These are phyloP conservation scores for Penicillium atrosanguineum DNA, from an alignment of 495 filamentous ascomycete species.

Conservation along the genomic window DNA sequence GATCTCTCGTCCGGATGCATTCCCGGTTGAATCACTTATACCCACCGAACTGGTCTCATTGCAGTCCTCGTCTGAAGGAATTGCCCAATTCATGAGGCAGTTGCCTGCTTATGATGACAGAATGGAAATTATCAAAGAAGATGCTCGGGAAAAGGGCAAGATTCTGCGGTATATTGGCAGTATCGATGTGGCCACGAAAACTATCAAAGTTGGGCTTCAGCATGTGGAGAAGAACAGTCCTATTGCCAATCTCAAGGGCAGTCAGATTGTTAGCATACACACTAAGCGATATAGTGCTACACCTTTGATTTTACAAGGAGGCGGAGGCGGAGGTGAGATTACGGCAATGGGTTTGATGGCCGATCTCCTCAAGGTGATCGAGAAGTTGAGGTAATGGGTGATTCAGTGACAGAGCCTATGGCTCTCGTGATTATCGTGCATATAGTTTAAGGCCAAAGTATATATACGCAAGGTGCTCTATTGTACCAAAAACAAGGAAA, in stretches of 20 bases:
- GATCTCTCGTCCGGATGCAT: slow-evolving; percentile 71
- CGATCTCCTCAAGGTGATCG: slow-evolving; percentile 59
- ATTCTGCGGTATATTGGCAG: slow-evolving; percentile 86
- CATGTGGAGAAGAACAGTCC: slow-evolving; percentile 73
- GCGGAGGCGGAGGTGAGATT: slow-evolving; percentile 86
- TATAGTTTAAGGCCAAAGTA: too few relatives aligned
- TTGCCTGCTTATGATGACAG: slow-evolving; percentile 70
- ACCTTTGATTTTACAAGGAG: slow-evolving; percentile 86
- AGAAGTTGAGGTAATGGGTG: not conserved
- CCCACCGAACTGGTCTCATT: slow-evolving; percentile 71
- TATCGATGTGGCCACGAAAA: slow-evolving; percentile 68
- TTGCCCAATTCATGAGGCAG: slow-evolving; percentile 70
- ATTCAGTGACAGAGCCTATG: too few relatives aligned
- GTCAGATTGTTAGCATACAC: slow-evolving; percentile 94
- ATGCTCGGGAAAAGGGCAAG: slow-evolving; percentile 73
- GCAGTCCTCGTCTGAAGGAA: slow-evolving; percentile 50
- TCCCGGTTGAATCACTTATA: slow-evolving; percentile 85
- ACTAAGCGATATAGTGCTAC: slow-evolving; percentile 83
- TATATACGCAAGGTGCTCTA: too few relatives aligned
- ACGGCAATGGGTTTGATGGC: slow-evolving; percentile 91
- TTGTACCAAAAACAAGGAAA: too few relatives aligned
- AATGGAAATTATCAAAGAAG: slow-evolving; percentile 75
- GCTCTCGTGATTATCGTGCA: too few relatives aligned
- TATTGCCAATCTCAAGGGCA: slow-evolving; percentile 89
- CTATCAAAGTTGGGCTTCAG: slow-evolving; percentile 81